Evolutionary conservation across 169 alveolate species (phyloP), one percentile per base, ranked within the genome.

Genomic region (Plasmodium falciparum): DNA sequence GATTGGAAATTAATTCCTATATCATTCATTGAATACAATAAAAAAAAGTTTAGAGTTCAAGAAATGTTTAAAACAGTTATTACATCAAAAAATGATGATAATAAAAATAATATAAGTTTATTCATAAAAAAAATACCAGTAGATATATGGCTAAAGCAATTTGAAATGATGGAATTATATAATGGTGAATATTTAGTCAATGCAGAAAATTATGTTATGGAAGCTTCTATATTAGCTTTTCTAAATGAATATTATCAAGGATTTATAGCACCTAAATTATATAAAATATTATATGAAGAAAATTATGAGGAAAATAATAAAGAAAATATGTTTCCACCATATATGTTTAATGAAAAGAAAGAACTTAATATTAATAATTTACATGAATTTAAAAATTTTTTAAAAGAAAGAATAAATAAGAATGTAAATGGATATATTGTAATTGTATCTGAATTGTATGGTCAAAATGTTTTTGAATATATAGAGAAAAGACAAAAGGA

Each of bases 181-280:
- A 93, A 93, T 22, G 97, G 97, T 1, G 92, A 88, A 52, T 94
- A 90, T 63, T 88, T 94, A 56, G 92, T 95, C 5, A 96, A 94
- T 88, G 97, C 96, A 11, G 97, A 94, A 33, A 94, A 94, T 62
- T 94, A 92, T 73, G 97, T 94, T 1, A 93, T 92, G 92, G 97
- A 94, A 61, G 96, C 97, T 7, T 93, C 96, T 7, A 88, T 93
- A 6, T 89, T 93, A 33, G 95, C 97, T 15, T 94, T 93, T 58
- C 26, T 76, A 56, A 76, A 67, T 76, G 89, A 76, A 24, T 65
- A 59, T 5, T 89, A 92, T 47, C 90, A 74, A 50, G 92, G 93
- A 20, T 33, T 33, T 13, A 88, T 92, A 72, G 90, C 95, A 26
- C 95, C 96, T 13, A 93, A 90, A 11, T 91, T 94, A 54, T 86